Evolutionary conservation across 1,284 basidiomycete genomes (phyloP).

Genomic region (Quambalaria eucalypti): DNA sequence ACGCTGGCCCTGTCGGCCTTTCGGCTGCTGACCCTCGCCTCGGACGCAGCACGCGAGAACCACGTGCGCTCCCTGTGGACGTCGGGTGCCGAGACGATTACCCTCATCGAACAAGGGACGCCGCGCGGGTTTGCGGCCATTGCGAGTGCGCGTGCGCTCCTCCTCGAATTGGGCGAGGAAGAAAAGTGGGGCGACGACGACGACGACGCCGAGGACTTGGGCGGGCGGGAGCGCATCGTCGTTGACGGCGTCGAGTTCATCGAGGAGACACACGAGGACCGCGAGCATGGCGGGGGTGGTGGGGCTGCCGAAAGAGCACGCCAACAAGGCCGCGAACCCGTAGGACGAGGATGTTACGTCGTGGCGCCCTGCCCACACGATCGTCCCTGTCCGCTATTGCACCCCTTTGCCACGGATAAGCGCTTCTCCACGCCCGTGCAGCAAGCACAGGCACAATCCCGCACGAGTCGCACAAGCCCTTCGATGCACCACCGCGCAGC

Average conservation of each 20-base stretch:
- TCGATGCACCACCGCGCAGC: neutral
- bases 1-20: slow-evolving; percentile 77
- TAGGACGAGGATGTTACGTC: slow-evolving; percentile 2
- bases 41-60: slow-evolving; percentile 57
- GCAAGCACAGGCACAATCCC: neutral
- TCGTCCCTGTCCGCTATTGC: slow-evolving; percentile 64
- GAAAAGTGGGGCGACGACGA: neutral
- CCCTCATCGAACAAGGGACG: slow-evolving; percentile 78
- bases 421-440: neutral
- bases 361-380: slow-evolving; percentile 77
- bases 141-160: slow-evolving; percentile 68
- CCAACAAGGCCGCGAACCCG: neutral
- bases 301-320: neutral
- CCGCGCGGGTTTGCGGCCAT: slow-evolving; percentile 69
- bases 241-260: slow-evolving; percentile 48
- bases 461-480: neutral
- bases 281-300: slow-evolving; percentile 18
- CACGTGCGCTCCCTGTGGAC: slow-evolving; percentile 74
- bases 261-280: slow-evolving; percentile 14
- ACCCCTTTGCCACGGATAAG: slow-evolving; percentile 18
- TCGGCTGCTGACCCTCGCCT: slow-evolving; percentile 64
- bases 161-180: slow-evolving; percentile 64
- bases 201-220: neutral
- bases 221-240: slow-evolving; percentile 1
- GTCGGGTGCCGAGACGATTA: slow-evolving; percentile 55